Evolutionary conservation across 163 green algal species (phyloP), one percentile per base, ranked within the genome.

Genomic region (Scenedesmus sp.): DNA sequence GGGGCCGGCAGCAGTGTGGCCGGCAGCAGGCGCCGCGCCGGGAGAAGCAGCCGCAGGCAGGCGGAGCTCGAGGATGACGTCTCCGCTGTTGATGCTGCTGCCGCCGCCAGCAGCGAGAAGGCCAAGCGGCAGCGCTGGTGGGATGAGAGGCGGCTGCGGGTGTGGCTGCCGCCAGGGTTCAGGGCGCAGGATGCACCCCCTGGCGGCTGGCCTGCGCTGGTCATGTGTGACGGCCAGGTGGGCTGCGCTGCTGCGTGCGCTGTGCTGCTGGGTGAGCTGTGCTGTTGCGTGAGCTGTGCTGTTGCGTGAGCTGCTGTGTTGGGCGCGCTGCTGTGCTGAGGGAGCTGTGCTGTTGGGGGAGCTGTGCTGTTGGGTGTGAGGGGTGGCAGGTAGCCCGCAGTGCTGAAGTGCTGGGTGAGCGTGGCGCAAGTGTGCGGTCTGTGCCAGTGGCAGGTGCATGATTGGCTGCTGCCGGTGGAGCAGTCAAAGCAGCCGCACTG

Each of bases 121-220:
- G 65, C 65, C 0, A 76, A 76, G 65, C 26, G 59, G 49, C 81
- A 86, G 76, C 76, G 37, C 51, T 86, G 81, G 81, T 86, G 81
- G 81, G 81, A 86, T 53, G 81, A 86, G 42, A 44, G n/a, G 46
- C 30, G 44, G 1, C 0, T 86, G 10, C 30, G 81, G 37, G 81
- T 86, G 44, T 86, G 81, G 81, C 46, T 72, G n/a, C 81, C 81
- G n/a, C 81, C 81, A 15, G 81, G 81, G 42, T 86, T 86, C 33
- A 70, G 10, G 5, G 49, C 49, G 26, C 46, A 70, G 22, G 81
- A 24, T 26, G 81, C 81, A 10, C 92, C 92, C 26, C 88, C 70
- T 0, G 92, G 93, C 35, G 93, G 94, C 53, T 95, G 92, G 91
- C 94, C 94, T 3, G 91, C 95, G 73, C 87, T 96, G 70, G 86